These are phyloP conservation scores for Phyllosticta citriasiana DNA, from an alignment of 2,329 filamentous ascomycete species.

Conservation along the genomic window DNA sequence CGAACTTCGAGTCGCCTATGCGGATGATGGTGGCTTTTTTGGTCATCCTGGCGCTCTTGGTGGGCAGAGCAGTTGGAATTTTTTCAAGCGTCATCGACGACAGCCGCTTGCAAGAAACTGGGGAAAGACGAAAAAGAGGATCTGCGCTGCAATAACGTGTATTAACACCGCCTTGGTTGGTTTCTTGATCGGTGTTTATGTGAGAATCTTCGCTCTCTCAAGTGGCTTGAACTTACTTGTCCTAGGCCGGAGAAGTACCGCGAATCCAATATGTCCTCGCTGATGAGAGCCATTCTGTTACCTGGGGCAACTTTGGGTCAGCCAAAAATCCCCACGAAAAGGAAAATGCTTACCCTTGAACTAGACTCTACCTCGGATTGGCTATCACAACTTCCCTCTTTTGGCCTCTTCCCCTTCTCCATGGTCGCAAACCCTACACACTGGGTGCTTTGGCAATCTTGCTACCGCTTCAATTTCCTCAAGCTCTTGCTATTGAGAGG, in stretches of 20 bases:
- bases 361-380: constrained; percentile 55
- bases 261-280: constrained; percentile 68
- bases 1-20: constrained; percentile 11
- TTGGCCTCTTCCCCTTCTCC: constrained; percentile 65
- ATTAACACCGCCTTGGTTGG: constrained; percentile 64
- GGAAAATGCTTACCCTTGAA: background rate
- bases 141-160: constrained; percentile 59
- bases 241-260: constrained; percentile 60
- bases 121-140: constrained; percentile 56
- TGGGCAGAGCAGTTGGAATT: background rate
- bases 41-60: background rate
- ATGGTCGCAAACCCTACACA: constrained; percentile 71
- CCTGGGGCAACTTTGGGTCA: constrained; percentile 61
- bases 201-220: constrained; percentile 15
- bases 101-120: constrained; percentile 64
- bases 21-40: background rate
- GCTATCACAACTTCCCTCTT: constrained; percentile 59
- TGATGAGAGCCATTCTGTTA: constrained; percentile 55
- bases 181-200: constrained; percentile 62
- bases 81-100: constrained; percentile 37
- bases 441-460: constrained; percentile 57
- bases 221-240: constrained; percentile 9
- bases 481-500: constrained; percentile 52
- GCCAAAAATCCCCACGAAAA: constrained; percentile 11
- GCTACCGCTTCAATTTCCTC: constrained; percentile 65